phyloP scores from a whole-genome alignment of 768 basidiomycete species.

The Xerocomellus chrysenteron region DNA sequence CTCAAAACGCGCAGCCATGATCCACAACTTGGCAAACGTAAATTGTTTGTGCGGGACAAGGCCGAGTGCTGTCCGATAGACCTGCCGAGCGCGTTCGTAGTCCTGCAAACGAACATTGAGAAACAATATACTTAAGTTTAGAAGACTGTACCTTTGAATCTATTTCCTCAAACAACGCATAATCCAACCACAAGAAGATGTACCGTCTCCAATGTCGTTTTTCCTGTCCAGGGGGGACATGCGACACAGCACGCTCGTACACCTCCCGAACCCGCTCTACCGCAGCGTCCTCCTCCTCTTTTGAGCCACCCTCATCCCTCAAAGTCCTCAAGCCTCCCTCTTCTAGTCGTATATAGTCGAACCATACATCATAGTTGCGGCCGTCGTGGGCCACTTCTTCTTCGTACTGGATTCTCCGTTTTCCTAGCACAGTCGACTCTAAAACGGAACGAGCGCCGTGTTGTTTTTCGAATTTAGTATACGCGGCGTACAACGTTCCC shows the following conservation, averaged over 20 bases:
- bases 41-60: conserved; percentile 96
- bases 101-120: conserved; percentile 50
- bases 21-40: conserved; percentile 97
- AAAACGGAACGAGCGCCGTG: conserved; percentile 86
- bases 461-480: conserved; percentile 98
- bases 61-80: conserved; percentile 86
- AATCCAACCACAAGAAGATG: conserved; percentile 92
- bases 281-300: conserved; percentile 66
- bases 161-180: conserved; percentile 95
- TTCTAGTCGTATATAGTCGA: conserved; percentile 92
- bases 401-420: conserved; percentile 98
- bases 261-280: conserved; percentile 79
- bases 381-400: conserved; percentile 91
- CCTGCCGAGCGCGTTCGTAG: conserved; percentile 78
- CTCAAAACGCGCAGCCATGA: conserved; percentile 91
- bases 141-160: conserved; percentile 70
- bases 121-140: not conserved
- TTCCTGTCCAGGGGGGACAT: conserved; percentile 91
- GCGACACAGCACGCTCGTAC: conserved; percentile 92
- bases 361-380: conserved; percentile 97
- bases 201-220: conserved; percentile 92
- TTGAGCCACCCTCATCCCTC: conserved; percentile 69
- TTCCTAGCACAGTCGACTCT: conserved; percentile 92
- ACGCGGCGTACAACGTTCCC: conserved; percentile 80
- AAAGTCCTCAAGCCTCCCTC: conserved; percentile 82